Evolutionary conservation across 768 basidiomycete species (phyloP).

Genomic region (Lactarius akahatsu): DNA sequence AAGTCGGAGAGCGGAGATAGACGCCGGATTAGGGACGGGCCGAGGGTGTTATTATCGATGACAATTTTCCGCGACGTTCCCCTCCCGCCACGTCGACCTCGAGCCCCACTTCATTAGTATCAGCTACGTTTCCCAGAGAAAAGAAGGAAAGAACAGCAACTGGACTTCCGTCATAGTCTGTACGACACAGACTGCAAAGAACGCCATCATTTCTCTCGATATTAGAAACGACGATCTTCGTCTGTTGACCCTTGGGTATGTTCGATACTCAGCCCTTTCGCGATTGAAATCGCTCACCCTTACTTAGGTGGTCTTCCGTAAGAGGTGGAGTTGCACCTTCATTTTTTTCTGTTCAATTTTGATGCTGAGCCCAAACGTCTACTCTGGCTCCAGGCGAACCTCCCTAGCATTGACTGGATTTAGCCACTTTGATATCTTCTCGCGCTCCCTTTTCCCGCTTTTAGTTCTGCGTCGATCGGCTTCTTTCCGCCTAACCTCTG

Average conservation of each 20-base stretch:
- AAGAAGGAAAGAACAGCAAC: not conserved
- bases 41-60: slow-evolving; percentile 10
- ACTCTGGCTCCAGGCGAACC: slow-evolving; percentile 61
- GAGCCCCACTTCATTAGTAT: not conserved
- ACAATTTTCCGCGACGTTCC: slow-evolving; percentile 20
- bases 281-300: slow-evolving; percentile 11
- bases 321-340: slow-evolving; percentile 49
- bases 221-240: slow-evolving; percentile 77
- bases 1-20: not conserved
- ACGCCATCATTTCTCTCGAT: slow-evolving; percentile 71
- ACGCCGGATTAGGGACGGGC: not conserved
- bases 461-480: slow-evolving; percentile 16
- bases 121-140: not conserved
- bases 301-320: slow-evolving; percentile 71
- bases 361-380: slow-evolving; percentile 10
- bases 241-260: slow-evolving; percentile 74
- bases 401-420: slow-evolving; percentile 55
- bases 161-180: slow-evolving; percentile 33
- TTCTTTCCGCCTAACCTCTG: slow-evolving; percentile 34
- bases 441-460: slow-evolving; percentile 14
- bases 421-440: slow-evolving; percentile 4
- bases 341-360: slow-evolving; percentile 10
- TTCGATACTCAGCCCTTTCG: slow-evolving; percentile 4
- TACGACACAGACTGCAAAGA: slow-evolving; percentile 41
- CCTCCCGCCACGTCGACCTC: not conserved